phyloP scores from a whole-genome alignment of 441 rosid genomes.

The Pelargonium fulgidum region DNA sequence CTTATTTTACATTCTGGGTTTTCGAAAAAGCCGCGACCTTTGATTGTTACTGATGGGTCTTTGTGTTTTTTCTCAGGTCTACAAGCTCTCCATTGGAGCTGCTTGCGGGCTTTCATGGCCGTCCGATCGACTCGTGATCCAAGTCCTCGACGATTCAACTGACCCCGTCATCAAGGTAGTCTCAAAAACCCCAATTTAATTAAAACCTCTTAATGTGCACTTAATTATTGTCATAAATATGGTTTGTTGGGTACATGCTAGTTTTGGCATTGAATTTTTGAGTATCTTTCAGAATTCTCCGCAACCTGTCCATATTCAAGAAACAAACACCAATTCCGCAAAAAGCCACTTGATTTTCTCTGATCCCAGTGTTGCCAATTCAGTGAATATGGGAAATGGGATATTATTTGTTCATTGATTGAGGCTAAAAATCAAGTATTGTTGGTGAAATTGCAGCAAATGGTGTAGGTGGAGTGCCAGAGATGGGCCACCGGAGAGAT shows the following conservation, averaged over 20 bases:
- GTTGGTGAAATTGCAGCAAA: conserved; percentile 2
- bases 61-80: conserved; percentile 37
- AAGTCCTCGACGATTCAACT: conserved; percentile 94
- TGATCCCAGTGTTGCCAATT: background rate
- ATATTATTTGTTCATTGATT: no score
- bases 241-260: background rate
- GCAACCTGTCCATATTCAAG: background rate
- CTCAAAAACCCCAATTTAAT: background rate
- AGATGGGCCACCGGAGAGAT: conserved; percentile 98
- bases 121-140: conserved; percentile 62
- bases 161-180: conserved; percentile 63
- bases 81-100: conserved; percentile 85
- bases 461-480: conserved; percentile 91
- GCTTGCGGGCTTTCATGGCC: conserved; percentile 98
- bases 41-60: background rate
- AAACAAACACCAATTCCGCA: conserved; percentile 3
- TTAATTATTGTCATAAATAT: background rate
- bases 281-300: background rate
- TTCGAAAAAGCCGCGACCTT: background rate
- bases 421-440: no score
- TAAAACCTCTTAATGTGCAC: background rate
- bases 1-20: conserved; percentile 5
- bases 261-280: background rate
- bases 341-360: background rate
- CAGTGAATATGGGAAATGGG: conserved; percentile 49